These are phyloP conservation scores for Amphirosellinia nigrospora DNA, from an alignment of 495 filamentous ascomycete genomes.

Conservation along the genomic window DNA sequence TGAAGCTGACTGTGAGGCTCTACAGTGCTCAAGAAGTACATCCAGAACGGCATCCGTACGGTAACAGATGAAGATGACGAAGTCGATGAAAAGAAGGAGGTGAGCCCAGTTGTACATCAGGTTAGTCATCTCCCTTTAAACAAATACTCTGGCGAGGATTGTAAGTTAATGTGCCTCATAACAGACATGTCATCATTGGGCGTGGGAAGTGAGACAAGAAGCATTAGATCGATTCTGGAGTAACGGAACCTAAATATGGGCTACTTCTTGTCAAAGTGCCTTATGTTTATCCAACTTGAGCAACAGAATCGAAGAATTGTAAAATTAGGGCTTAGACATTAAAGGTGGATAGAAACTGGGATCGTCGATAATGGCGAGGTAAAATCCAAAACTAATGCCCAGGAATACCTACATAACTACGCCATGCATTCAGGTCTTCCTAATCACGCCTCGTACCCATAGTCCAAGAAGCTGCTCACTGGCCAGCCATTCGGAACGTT, in stretches of 20 bases:
- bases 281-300: not conserved
- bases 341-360: not conserved
- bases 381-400: not conserved
- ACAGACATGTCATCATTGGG: constrained; percentile 58
- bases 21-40: constrained; percentile 52
- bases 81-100: constrained; percentile 47
- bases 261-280: not conserved
- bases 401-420: not conserved
- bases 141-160: not conserved
- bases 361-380: too few species aligned
- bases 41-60: constrained; percentile 46
- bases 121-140: not conserved
- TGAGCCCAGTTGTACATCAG: constrained; percentile 57
- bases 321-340: not conserved
- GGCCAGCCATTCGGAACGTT: constrained; percentile 42
- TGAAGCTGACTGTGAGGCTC: not conserved
- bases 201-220: constrained; percentile 52
- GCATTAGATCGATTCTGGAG: constrained; percentile 53
- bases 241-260: constrained; percentile 23
- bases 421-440: not conserved
- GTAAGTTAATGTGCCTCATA: not conserved
- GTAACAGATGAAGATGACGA: constrained; percentile 53
- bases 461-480: constrained; percentile 40
- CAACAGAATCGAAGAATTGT: not conserved
- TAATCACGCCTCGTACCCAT: constrained; percentile 32